Percentiles rank a stretch among this genome's conserved stretches.
Evolutionary conservation across 495 filamentous ascomycete genomes (phyloP).

Genomic region (Hypomontagnella monticulosa): DNA sequence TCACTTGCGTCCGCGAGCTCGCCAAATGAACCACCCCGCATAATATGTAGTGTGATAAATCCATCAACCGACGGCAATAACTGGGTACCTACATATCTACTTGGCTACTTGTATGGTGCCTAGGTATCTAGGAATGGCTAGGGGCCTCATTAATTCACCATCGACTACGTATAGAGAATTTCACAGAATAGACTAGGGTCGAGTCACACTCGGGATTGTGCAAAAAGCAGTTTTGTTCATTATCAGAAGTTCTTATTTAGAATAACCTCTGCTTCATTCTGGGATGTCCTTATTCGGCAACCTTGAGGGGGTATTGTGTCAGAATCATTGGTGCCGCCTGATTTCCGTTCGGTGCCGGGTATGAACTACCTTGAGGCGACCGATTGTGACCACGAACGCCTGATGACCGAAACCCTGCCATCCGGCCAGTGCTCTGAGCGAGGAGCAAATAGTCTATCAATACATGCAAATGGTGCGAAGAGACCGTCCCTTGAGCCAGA

Average conservation of each 20-base stretch:
- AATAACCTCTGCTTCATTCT: conserved; percentile 45
- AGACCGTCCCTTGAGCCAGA: conserved; percentile 27
- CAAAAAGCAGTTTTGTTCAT: conserved; percentile 45
- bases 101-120: not conserved
- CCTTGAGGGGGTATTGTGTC: conserved; percentile 46
- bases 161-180: not conserved
- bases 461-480: conserved; percentile 47
- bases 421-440: conserved; percentile 43
- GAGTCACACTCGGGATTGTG: not conserved
- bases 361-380: conserved; percentile 44
- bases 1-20: conserved; percentile 15
- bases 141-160: too few species aligned
- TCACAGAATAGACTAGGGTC: not conserved
- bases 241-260: conserved; percentile 48
- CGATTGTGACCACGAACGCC: conserved; percentile 49
- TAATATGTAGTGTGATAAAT: conserved; percentile 15
- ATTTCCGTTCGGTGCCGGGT: conserved; percentile 48
- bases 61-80: not conserved
- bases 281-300: conserved; percentile 45
- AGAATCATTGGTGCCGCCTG: conserved; percentile 50
- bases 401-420: conserved; percentile 45
- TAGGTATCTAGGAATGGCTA: not conserved
- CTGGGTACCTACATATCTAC: not conserved
- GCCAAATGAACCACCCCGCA: conserved; percentile 12
- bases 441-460: conserved; percentile 50